phyloP scores from a whole-genome alignment of 2,329 filamentous ascomycete genomes.

The Metarhizium humberi region DNA sequence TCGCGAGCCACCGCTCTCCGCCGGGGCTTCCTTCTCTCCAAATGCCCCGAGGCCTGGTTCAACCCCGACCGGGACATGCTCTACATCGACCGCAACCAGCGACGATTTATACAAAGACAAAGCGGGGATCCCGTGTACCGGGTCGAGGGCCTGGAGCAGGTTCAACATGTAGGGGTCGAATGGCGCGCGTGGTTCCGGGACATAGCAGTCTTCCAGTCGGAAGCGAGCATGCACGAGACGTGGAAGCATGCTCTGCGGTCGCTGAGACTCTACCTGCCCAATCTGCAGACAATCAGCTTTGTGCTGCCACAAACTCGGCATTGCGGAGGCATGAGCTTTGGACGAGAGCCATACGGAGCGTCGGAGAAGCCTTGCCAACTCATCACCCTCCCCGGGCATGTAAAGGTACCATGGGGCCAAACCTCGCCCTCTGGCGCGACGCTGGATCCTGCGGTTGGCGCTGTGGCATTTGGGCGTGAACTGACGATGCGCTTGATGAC shows the following conservation, averaged over 20 bases:
- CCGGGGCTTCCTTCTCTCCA: slow-evolving; percentile 16
- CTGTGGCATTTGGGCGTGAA: background rate
- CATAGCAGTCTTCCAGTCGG: slow-evolving; percentile 12
- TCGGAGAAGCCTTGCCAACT: slow-evolving; percentile 11
- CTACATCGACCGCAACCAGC: slow-evolving; percentile 19
- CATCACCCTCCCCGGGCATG: slow-evolving; percentile 10
- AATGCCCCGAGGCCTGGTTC: slow-evolving; percentile 15
- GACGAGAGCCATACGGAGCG: slow-evolving; percentile 17
- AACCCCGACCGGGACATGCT: slow-evolving; percentile 17
- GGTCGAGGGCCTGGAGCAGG: slow-evolving; percentile 14
- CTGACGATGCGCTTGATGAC: slow-evolving; percentile 1
- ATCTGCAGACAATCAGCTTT: slow-evolving; percentile 15
- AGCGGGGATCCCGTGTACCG: background rate
- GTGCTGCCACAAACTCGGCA: slow-evolving; percentile 17
- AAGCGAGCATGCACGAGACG: slow-evolving; percentile 11
- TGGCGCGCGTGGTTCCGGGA: slow-evolving; percentile 20
- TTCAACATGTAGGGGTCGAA: slow-evolving; percentile 18
- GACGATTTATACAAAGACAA: slow-evolving; percentile 3
- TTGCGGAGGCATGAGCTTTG: slow-evolving; percentile 16
- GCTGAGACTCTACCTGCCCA: slow-evolving; percentile 15
- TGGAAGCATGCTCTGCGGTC: slow-evolving; percentile 13
- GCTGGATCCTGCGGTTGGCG: background rate
- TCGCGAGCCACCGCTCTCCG: slow-evolving; percentile 17
- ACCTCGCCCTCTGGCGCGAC: slow-evolving; percentile 5
- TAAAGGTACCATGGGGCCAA: slow-evolving; percentile 17